Base-by-base conservation (phyloP, 805 yeast species). In the Metschnikowia koreensis region DNA sequence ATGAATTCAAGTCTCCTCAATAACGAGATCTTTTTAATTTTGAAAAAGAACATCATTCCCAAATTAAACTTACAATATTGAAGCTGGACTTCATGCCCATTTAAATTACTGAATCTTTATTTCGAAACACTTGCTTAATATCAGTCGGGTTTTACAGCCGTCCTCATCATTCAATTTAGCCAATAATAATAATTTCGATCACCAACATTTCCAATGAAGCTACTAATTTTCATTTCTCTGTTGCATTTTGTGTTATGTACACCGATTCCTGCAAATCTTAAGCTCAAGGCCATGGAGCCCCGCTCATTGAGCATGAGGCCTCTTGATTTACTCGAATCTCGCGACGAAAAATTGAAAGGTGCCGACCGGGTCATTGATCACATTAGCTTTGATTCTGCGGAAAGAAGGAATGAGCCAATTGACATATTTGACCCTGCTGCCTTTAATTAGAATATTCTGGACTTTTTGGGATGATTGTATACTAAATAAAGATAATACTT, bases 181-280 rank as follows among this genome's bases (percentile, higher is more conserved):
- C 34, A 31, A 10, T 31, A 3, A 31, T 31, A 31, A 9, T 10
- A 9, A 12, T 10, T 31, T 22, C 33, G 12, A 36, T 11, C 17
- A 9, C 13, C 34, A 31, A 31, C 3, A 31, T 27, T 44, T 31
- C 15, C 22, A 4, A 55, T 55, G 58, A 53, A 55, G 9, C n/a
- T 55, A n/a, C 33, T 39, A n/a, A 16, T 45, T 15, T 17, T 41
- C 17, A 26, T 48, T 11, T n/a, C 44, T 26, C 31, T 51, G 41
- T 40, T 51, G 17, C 45, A 41, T 13, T 42, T 40, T 12, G 66
- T 41, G 7, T 11, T 54, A 17, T 62, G 64, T 34, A 66, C 70
- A 11, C 72, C 73, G 1, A 52, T 68, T 10, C 70, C 73, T 3
- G 72, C 71, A 22, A 60, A 68, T 52, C 40, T 58, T 13, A 52